Evolutionary conservation across 2,329 filamentous ascomycete genomes (phyloP).

Genomic region (Claviceps sorghi): DNA sequence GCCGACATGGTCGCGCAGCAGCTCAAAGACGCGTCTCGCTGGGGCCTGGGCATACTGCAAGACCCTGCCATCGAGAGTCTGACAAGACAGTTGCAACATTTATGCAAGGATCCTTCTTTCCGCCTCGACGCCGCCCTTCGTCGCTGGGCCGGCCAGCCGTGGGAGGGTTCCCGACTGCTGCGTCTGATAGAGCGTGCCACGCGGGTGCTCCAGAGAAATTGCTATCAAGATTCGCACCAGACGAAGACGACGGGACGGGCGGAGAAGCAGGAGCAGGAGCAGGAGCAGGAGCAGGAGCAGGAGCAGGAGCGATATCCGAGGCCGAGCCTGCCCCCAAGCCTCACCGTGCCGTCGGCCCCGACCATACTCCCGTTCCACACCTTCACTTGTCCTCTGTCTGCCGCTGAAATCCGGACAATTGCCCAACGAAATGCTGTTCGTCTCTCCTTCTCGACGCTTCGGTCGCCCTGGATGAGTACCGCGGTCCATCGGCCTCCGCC

Average conservation of each 20-base stretch:
- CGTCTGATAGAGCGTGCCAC: slow-evolving; percentile 73
- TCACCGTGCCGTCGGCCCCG: slow-evolving; percentile 74
- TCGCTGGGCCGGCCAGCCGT: slow-evolving; percentile 58
- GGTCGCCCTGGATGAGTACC: slow-evolving; percentile 69
- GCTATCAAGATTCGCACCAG: slow-evolving; percentile 75
- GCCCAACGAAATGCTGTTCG: slow-evolving; percentile 88
- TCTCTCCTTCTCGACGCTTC: slow-evolving; percentile 81
- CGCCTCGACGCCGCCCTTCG: slow-evolving; percentile 27
- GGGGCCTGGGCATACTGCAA: slow-evolving; percentile 62
- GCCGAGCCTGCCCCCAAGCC: slow-evolving; percentile 54
- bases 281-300: too few species aligned
- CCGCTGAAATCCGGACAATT: slow-evolving; percentile 82
- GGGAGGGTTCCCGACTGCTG: slow-evolving; percentile 78
- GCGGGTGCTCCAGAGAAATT: slow-evolving; percentile 63
- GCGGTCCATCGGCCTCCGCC: slow-evolving; percentile 73
- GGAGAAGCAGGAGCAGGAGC: too few species aligned
- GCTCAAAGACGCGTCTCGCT: slow-evolving; percentile 68
- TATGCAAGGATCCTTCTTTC: slow-evolving; percentile 22
- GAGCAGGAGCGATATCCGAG: slow-evolving; percentile 57
- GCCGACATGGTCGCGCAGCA: slow-evolving; percentile 84
- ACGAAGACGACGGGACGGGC: slow-evolving; percentile 41
- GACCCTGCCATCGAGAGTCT: slow-evolving; percentile 37
- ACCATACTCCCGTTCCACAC: slow-evolving; percentile 96
- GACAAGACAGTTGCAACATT: slow-evolving; percentile 27
- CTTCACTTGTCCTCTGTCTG: slow-evolving; percentile 85